phyloP scores from a whole-genome alignment of 1,284 basidiomycete species.

The Apiotrichum porosum region DNA sequence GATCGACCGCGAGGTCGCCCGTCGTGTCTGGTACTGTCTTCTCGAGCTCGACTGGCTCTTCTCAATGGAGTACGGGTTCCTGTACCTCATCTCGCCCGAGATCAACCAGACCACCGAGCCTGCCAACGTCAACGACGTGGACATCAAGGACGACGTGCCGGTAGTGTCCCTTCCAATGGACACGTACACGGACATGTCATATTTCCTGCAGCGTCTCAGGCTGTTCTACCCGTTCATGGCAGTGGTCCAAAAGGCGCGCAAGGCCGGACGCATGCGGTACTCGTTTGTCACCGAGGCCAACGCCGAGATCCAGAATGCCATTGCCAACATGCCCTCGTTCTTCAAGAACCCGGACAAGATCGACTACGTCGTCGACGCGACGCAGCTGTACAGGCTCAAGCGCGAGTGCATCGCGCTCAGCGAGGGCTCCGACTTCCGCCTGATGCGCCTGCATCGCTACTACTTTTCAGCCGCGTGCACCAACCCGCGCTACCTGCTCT shows the following conservation, averaged over 20 bases:
- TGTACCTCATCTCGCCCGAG: constrained; percentile 23
- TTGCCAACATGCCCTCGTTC: constrained; percentile 15
- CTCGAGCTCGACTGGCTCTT: constrained; percentile 28
- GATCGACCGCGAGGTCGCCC: constrained; percentile 23
- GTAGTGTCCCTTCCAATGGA: constrained; percentile 15
- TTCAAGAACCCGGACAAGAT: constrained; percentile 5
- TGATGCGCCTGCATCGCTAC: constrained; percentile 23
- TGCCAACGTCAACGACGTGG: constrained; percentile 25
- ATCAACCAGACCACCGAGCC: constrained; percentile 26
- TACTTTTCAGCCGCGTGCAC: constrained; percentile 25
- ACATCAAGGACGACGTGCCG: constrained; percentile 11
- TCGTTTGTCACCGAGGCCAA: constrained; percentile 22
- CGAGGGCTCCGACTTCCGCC: constrained; percentile 23
- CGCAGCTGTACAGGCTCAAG: constrained; percentile 12
- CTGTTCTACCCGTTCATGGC: constrained; percentile 25
- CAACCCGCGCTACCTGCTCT: constrained; percentile 21
- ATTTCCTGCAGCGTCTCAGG: constrained; percentile 20
- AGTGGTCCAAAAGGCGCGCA: constrained; percentile 20
- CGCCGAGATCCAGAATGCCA: constrained; percentile 14
- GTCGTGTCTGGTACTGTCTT: constrained; percentile 25
- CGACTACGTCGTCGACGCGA: constrained; percentile 11
- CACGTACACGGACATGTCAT: constrained; percentile 27
- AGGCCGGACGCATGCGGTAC: constrained; percentile 21
- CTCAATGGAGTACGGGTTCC: constrained; percentile 25
- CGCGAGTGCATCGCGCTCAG: constrained; percentile 20